Base-by-base conservation (phyloP, 169 alveolate genomes). In the Cyclospora cayetanensis region DNA sequence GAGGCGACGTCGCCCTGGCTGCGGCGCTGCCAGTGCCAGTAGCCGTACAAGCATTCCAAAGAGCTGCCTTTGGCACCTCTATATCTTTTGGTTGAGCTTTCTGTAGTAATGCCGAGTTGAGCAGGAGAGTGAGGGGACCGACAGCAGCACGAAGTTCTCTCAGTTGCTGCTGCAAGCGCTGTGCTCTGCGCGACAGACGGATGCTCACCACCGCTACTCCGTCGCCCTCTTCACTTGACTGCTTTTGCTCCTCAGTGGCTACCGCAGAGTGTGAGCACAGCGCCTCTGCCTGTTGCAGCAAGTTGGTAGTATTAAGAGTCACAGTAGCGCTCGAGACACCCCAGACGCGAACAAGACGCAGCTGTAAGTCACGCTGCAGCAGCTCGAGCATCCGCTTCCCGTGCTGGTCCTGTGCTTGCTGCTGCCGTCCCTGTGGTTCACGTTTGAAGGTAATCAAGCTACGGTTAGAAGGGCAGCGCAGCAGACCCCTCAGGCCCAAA, bases 251-350 rank as follows among this genome's bases (percentile, higher is more conserved):
- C 29, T 52, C 77, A 41, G 46, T 41, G 1, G 90, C 77, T 63
- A 34, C 42, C 25, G 76, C 76, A 53, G n/a, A 41, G 46, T 41
- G 60, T 65, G 91, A 20, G 41, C 70, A 22, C 35, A 65, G 37
- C 46, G 82, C 82, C 70, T 35, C 83, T 11, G 83, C 89, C 83
- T 89, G 93, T 27, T 39, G 60, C 50, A 46, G 55, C 70, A 89
- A 22, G 41, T 82, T 52, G 39, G 82, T 31, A 0, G 79, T 43
- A 42, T 89, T 89, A 7, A 89, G 80, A 20, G 93, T 89, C 55
- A 89, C 84, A 15, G 93, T 89, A 1, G 89, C 93, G 68, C 93
- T 89, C 39, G 79, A 72, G 22, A 89, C 93, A 15, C 93, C 93
- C 53, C 89, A 82, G 43, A 89, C 87, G 31, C 93, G 79, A 31